Percentiles rank a stretch among this genome's conserved stretches.
Conservation (phyloP, 805 yeast genomes). For the Candida silvicultrix region DNA sequence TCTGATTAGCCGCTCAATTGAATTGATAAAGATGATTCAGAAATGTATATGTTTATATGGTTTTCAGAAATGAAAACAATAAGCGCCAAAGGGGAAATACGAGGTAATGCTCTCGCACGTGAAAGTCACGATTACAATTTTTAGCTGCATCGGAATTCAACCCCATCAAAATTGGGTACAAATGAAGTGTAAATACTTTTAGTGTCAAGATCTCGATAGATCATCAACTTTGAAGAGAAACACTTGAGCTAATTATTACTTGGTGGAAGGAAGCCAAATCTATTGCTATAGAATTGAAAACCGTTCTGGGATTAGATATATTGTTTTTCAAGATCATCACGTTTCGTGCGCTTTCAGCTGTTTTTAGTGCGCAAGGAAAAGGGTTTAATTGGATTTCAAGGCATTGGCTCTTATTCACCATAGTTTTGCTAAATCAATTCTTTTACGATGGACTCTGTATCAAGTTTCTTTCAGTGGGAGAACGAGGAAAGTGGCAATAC, state of each 20-base stretch:
- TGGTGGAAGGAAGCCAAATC: no score
- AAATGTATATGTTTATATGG: neutral
- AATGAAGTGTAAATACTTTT: neutral
- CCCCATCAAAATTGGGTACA: neutral
- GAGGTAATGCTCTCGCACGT: neutral
- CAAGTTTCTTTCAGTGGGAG: conserved; percentile 25
- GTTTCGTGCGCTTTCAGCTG: no score
- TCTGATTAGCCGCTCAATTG: neutral
- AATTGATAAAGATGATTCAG: no score
- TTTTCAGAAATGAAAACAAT: neutral
- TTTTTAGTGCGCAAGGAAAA: no score
- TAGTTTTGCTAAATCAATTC: no score
- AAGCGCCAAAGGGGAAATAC: neutral
- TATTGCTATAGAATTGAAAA: no score
- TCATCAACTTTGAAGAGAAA: no score
- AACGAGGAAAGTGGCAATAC: neutral
- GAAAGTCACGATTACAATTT: neutral
- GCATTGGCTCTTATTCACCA: no score
- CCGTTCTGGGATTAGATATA: no score
- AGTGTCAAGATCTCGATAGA: neutral
- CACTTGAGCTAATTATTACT: no score
- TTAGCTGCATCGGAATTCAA: neutral
- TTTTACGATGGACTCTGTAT: conserved; percentile 22
- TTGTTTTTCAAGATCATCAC: no score
- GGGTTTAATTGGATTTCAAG: neutral